A percentile compares a stretch with the other conserved stretches of the same genome.
Evolutionary conservation across 345 rosid genomes (phyloP).

Genomic region (Capsella bursapastoris): DNA sequence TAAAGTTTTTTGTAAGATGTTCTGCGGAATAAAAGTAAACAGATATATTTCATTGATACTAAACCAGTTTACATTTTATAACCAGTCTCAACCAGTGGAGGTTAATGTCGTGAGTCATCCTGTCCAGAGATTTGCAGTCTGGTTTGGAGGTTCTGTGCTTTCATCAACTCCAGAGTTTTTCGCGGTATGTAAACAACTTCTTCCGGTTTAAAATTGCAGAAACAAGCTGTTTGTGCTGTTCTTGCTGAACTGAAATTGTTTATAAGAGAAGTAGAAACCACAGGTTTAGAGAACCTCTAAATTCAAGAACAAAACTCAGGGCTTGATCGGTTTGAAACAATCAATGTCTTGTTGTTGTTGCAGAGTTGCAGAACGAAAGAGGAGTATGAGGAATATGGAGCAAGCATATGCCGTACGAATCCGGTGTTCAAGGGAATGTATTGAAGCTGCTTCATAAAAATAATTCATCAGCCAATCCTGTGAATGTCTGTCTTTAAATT

Average conservation of each 20-base stretch:
- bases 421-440: slow-evolving; percentile 99
- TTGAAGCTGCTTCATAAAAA: slow-evolving; percentile 41
- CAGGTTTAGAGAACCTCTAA: background rate
- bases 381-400: slow-evolving; percentile 96
- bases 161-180: slow-evolving; percentile 98
- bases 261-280: background rate
- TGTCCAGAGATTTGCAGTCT: slow-evolving; percentile 93
- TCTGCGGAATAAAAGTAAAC: background rate
- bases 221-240: background rate
- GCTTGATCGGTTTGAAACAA: slow-evolving; percentile 19
- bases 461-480: slow-evolving; percentile 8
- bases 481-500: slow-evolving; percentile 35
- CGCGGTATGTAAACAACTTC: slow-evolving; percentile 50
- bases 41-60: background rate
- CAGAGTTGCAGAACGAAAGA: slow-evolving; percentile 99
- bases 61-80: background rate
- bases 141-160: slow-evolving; percentile 99
- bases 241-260: background rate
- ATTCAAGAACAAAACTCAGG: background rate
- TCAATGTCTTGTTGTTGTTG: slow-evolving; percentile 11
- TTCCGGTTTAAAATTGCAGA: background rate
- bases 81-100: slow-evolving; percentile 87
- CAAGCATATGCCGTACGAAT: slow-evolving; percentile 98
- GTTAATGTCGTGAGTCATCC: slow-evolving; percentile 97
- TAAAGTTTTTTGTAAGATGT: slow-evolving; percentile 40